phyloP scores from a whole-genome alignment of 441 rosid species.

The Erodium trifolium region DNA sequence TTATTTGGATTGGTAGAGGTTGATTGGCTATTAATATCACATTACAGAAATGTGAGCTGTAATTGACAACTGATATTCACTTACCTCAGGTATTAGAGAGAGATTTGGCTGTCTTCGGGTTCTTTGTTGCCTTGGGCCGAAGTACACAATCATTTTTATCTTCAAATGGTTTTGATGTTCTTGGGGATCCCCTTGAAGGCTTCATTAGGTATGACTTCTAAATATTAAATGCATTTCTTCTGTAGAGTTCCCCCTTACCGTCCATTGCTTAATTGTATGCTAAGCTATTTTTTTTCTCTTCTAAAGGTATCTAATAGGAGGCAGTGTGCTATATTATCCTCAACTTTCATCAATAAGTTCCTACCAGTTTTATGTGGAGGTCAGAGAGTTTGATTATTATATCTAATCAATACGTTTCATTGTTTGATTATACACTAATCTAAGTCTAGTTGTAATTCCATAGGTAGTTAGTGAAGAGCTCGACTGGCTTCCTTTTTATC shows the following conservation, averaged over 20 bases:
- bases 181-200: constrained; percentile 60
- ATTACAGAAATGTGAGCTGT: constrained; percentile 12
- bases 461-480: constrained; percentile 99
- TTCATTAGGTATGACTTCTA: constrained; percentile 53
- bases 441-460: constrained; percentile 20
- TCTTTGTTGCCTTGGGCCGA: constrained; percentile 93
- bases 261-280: constrained; percentile 14
- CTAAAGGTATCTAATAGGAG: constrained; percentile 82
- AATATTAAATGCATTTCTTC: constrained; percentile 2
- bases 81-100: constrained; percentile 81
- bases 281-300: constrained; percentile 21
- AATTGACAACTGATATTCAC: constrained; percentile 19
- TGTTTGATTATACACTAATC: constrained; percentile 13
- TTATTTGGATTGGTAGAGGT: not conserved
- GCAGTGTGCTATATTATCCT: constrained; percentile 87
- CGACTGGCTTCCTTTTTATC: constrained; percentile 95
- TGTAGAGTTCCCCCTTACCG: constrained; percentile 13
- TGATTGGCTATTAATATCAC: not conserved
- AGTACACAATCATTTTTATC: constrained; percentile 63
- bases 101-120: constrained; percentile 98
- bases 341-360: constrained; percentile 95
- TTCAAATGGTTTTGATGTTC: constrained; percentile 62
- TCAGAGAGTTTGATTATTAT: constrained; percentile 30
- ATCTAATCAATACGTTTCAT: constrained; percentile 17
- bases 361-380: constrained; percentile 97